Evolutionary conservation across 2,329 filamentous ascomycete genomes (phyloP), one percentile per base, ranked within the genome.

Genomic region (Colletotrichum falcatum): DNA sequence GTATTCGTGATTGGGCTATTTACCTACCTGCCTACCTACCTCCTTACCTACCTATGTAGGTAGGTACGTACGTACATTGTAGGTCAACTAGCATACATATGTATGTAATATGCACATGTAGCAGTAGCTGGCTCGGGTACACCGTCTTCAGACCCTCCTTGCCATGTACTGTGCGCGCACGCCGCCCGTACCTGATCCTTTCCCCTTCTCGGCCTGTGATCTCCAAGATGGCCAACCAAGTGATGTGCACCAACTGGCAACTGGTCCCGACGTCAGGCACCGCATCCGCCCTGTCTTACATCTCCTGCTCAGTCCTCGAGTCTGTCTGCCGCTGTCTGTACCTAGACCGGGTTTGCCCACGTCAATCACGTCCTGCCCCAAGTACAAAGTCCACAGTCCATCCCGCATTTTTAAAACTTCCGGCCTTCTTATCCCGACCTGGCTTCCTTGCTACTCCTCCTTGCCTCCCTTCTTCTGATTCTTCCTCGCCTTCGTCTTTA

Each of bases 231-330:
- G 33, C 58, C 28, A 48, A 48, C 58, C 37, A 55, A 65, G 58
- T 39, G 23, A 71, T 59, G 58, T 63, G 30, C 68, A 58, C 64
- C 64, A 68, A 37, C 46, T 39, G 59, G 58, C 53, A 68, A 37
- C 46, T 39, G 59, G 58, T 46, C 65, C 68, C 54, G 59, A 71
- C 67, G 46, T 63, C 68, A 71, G 64, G 68, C 68, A 71, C 58
- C 59, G 49, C 39, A 51, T 35, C 44, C 26, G 60, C 39, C 48
- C 33, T 48, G 30, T 48, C 62, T 56, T 65, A 26, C 53, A 33
- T 42, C 60, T 53, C 42, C 44, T 58, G 51, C 61, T 65, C 42
- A 60, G 20, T 60, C 33, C 37, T 59, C 39, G 16, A 30, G n/a
- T 30, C 20, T 20, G 23, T 48, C 26, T 53, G 18, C n/a, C 23